Conservation (phyloP, 768 basidiomycete genomes). For the Gelatoporia subvermispora region DNA sequence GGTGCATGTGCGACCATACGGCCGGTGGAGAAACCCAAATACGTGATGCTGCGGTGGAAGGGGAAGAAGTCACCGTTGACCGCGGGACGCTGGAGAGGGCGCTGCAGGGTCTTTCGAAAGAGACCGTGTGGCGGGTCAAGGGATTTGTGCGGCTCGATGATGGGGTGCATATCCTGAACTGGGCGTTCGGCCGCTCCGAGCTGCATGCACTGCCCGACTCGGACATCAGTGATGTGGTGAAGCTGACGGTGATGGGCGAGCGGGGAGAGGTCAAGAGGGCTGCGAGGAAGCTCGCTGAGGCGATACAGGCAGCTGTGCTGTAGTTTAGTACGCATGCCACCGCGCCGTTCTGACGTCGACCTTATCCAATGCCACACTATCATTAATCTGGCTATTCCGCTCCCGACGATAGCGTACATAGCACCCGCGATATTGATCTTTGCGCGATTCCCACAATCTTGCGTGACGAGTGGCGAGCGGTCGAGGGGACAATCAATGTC, state of each 20-base stretch:
- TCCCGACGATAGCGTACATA: too few species aligned
- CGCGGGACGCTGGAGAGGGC: slow-evolving; percentile 37
- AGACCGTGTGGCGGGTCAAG: slow-evolving; percentile 78
- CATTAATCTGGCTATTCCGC: too few species aligned
- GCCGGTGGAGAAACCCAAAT: not conserved
- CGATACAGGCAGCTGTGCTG: slow-evolving; percentile 33
- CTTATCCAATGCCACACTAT: too few species aligned
- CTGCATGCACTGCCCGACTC: slow-evolving; percentile 35
- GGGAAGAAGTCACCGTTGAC: slow-evolving; percentile 26
- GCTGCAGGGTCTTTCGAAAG: slow-evolving; percentile 54
- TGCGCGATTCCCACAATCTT: too few species aligned
- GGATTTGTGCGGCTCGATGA: slow-evolving; percentile 65
- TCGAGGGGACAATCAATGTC: too few species aligned
- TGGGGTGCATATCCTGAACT: slow-evolving; percentile 66
- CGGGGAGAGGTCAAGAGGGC: slow-evolving; percentile 69
- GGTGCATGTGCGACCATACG: not conserved
- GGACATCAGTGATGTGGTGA: slow-evolving; percentile 34
- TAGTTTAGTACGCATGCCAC: slow-evolving; percentile 10
- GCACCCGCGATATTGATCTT: too few species aligned
- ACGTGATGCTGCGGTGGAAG: slow-evolving; percentile 1
- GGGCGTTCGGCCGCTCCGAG: slow-evolving; percentile 89
- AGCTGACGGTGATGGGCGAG: slow-evolving; percentile 90
- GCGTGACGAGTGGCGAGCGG: too few species aligned
- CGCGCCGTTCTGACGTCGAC: too few species aligned
- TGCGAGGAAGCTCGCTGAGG: slow-evolving; percentile 48